Percentiles rank a stretch among this genome's conserved stretches.
phyloP scores from a whole-genome alignment of 2,329 filamentous ascomycete genomes.

The Chrysoporthe cubensis region DNA sequence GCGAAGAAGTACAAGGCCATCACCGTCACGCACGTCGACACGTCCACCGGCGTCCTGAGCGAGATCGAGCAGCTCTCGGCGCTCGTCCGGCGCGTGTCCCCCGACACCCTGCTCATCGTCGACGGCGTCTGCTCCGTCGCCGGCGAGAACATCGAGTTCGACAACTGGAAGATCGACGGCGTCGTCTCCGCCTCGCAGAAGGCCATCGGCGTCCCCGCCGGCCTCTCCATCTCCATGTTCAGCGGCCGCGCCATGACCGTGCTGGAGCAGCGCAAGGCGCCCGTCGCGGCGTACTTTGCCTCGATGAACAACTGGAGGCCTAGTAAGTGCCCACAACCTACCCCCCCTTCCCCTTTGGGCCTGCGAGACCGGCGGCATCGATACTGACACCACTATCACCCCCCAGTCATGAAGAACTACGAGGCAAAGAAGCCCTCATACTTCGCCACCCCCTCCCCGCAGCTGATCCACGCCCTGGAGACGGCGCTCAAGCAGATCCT shows the following conservation, averaged over 20 bases:
- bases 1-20: conserved; percentile 93
- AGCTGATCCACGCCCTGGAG: conserved; percentile 90
- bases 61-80: conserved; percentile 85
- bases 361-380: conserved; percentile 14
- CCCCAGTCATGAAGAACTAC: conserved; percentile 91
- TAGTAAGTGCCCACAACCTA: conserved; percentile 55
- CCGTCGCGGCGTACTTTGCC: conserved; percentile 88
- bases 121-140: conserved; percentile 98
- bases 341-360: background rate
- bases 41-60: conserved; percentile 92
- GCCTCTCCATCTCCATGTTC: conserved; percentile 91
- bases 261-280: conserved; percentile 79
- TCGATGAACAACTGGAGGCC: conserved; percentile 98
- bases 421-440: conserved; percentile 97
- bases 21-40: conserved; percentile 96
- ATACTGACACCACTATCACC: conserved; percentile 17
- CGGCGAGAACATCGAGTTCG: conserved; percentile 93
- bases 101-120: conserved; percentile 87
- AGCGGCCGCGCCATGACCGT: conserved; percentile 84
- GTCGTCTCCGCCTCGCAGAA: conserved; percentile 96
- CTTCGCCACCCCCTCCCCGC: conserved; percentile 94
- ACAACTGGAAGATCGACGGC: conserved; percentile 90
- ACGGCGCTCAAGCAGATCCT: conserved; percentile 87
- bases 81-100: conserved; percentile 82
- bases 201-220: conserved; percentile 93